Conservation (phyloP, 352 stramenopile genomes). For the Globisporangium cystogenes region DNA sequence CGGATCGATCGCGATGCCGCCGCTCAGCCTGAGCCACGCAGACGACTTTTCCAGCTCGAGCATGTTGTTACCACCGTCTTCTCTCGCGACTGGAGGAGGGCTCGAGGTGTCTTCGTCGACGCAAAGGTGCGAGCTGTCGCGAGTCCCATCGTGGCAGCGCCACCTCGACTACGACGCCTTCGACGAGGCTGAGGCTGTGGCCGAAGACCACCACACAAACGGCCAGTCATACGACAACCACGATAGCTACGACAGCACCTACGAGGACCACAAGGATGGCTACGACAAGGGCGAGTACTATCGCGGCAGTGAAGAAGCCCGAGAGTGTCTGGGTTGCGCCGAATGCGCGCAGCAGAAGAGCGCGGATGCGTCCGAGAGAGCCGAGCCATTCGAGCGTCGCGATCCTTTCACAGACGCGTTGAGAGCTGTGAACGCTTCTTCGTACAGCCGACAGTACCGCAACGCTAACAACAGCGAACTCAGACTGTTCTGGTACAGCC, state of each 20-base stretch:
- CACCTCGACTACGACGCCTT: neutral
- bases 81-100: neutral
- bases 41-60: neutral
- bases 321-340: neutral
- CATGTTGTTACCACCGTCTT: neutral
- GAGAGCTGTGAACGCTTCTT: conserved; percentile 13
- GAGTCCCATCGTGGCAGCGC: neutral
- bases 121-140: neutral
- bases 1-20: neutral
- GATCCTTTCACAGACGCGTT: conserved; percentile 14
- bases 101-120: neutral
- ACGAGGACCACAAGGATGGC: no score
- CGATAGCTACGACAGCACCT: no score
- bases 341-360: neutral
- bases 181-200: neutral
- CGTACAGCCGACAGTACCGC: conserved; percentile 28
- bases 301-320: neutral
- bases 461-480: conserved; percentile 44
- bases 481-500: conserved; percentile 13
- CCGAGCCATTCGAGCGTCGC: neutral
- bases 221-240: neutral
- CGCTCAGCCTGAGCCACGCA: conserved; percentile 2
- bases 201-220: neutral
- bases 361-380: conserved; percentile 1
- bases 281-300: neutral